Conservation (phyloP, 2,329 filamentous ascomycete species). For the Capronia coronata region DNA sequence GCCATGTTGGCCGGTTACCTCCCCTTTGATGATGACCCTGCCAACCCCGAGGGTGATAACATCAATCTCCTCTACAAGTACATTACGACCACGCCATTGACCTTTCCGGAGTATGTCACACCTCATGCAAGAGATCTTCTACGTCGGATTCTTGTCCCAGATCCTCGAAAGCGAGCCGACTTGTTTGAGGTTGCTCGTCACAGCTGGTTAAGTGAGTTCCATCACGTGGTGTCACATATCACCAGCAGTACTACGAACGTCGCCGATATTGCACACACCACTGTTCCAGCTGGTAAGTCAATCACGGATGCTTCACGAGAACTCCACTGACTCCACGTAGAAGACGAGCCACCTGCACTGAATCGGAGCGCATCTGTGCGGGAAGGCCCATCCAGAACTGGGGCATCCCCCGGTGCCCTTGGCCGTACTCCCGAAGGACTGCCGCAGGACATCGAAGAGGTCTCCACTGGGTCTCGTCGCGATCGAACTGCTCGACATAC, state of each 20-base stretch:
- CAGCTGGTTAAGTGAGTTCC: slow-evolving; percentile 96
- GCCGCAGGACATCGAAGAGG: slow-evolving; percentile 48
- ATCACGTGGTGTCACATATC: slow-evolving; percentile 94
- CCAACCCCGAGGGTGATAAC: slow-evolving; percentile 96
- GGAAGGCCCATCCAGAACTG: slow-evolving; percentile 43
- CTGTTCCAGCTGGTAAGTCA: slow-evolving; percentile 52
- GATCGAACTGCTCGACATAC: slow-evolving; percentile 86
- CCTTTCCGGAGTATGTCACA: slow-evolving; percentile 97
- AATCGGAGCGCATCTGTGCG: slow-evolving; percentile 88
- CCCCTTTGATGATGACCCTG: slow-evolving; percentile 95
- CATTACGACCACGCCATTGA: slow-evolving; percentile 92
- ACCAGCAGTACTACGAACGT: slow-evolving; percentile 89
- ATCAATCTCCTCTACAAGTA: slow-evolving; percentile 99
- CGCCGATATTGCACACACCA: slow-evolving; percentile 75
- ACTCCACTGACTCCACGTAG: slow-evolving; percentile 27
- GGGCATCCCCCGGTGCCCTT: slow-evolving; percentile 34
- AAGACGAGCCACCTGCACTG: slow-evolving; percentile 56
- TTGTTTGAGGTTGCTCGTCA: slow-evolving; percentile 95
- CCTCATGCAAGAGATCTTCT: slow-evolving; percentile 90
- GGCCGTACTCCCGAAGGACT: slow-evolving; percentile 33
- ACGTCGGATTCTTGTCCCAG: slow-evolving; percentile 86
- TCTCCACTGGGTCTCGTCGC: slow-evolving; percentile 55
- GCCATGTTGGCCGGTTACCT: slow-evolving; percentile 97
- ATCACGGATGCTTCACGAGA: not conserved
- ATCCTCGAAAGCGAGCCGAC: slow-evolving; percentile 89